Conservation (phyloP, 305 asterid species). For the Stenogyne calaminthoides region DNA sequence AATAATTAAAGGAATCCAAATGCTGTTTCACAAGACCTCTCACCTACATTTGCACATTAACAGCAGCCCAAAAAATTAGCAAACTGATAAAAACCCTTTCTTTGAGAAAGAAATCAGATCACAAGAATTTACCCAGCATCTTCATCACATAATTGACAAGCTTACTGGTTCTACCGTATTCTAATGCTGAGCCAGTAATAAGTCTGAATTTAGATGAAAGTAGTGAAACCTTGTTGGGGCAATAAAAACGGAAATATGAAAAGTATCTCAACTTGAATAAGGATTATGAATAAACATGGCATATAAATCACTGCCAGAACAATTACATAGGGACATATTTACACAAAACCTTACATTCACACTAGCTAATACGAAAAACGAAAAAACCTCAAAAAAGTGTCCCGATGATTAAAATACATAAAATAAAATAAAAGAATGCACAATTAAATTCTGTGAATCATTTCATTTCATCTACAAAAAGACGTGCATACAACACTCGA, state of each 20-base stretch:
- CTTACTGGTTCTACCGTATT: conserved; percentile 15
- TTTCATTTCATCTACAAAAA: neutral
- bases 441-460: neutral
- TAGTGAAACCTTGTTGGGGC: neutral
- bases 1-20: conserved; percentile 85
- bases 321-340: neutral
- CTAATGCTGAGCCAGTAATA: conserved; percentile 8
- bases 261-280: neutral
- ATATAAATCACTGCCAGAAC: neutral
- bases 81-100: conserved; percentile 1
- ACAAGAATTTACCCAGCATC: neutral
- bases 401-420: too few relatives aligned
- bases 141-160: neutral
- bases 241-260: neutral
- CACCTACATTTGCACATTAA: conserved; percentile 52
- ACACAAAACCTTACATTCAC: neutral
- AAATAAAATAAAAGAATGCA: neutral
- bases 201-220: neutral
- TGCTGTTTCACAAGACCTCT: conserved; percentile 92
- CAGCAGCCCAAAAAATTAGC: conserved; percentile 7
- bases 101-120: neutral
- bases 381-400: neutral
- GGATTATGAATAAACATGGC: neutral
- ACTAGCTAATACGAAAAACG: neutral
- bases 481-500: neutral